phyloP scores from a whole-genome alignment of 768 basidiomycete genomes.

The Boletellus ananiceps region DNA sequence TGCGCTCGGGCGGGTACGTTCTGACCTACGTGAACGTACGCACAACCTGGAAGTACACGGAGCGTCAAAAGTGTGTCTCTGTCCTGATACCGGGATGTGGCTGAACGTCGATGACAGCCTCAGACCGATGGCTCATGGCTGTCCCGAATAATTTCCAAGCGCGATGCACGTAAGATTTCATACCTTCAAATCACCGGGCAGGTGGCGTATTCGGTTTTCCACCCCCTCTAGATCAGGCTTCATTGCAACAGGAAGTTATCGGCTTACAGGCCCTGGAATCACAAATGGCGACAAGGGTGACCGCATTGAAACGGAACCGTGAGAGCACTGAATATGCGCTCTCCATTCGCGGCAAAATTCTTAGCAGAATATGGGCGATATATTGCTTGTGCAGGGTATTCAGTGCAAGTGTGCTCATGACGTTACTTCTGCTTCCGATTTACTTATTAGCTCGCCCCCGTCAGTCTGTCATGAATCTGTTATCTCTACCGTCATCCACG shows the following conservation, averaged over 20 bases:
- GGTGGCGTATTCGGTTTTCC: neutral
- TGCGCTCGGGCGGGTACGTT: conserved; percentile 54
- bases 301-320: conserved; percentile 45
- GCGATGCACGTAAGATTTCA: conserved; percentile 28
- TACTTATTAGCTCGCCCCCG: conserved; percentile 14
- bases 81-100: neutral
- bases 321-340: conserved; percentile 45
- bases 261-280: conserved; percentile 66
- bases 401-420: conserved; percentile 42
- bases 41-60: conserved; percentile 24
- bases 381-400: conserved; percentile 64
- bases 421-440: conserved; percentile 2
- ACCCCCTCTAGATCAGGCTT: conserved; percentile 30
- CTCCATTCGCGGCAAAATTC: conserved; percentile 52
- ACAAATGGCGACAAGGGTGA: conserved; percentile 59
- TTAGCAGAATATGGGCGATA: conserved; percentile 53
- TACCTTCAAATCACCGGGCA: conserved; percentile 1
- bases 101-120: conserved; percentile 18
- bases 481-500: conserved; percentile 30
- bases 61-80: conserved; percentile 23
- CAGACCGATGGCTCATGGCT: conserved; percentile 26
- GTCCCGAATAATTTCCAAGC: conserved; percentile 28
- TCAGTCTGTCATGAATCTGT: conserved; percentile 32
- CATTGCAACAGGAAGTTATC: conserved; percentile 50
- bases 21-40: conserved; percentile 44